phyloP scores from a whole-genome alignment of 1,284 basidiomycete species.

The Cutaneotrichosporon sp. region DNA sequence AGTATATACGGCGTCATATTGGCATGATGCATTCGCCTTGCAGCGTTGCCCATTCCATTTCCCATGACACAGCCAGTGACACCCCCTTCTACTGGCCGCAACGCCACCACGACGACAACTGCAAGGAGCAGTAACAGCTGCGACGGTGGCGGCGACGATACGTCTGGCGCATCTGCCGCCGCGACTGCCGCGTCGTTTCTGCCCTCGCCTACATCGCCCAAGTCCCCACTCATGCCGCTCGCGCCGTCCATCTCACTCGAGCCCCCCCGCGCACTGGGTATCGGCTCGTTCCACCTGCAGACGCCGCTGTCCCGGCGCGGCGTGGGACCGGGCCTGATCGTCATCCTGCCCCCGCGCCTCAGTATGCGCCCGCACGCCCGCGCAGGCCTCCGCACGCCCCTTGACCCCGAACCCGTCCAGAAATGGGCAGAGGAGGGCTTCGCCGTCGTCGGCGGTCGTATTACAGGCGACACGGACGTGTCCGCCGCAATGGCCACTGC shows the following conservation, averaged over 20 bases:
- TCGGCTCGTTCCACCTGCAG: slow-evolving; percentile 10
- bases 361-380: slow-evolving; percentile 11
- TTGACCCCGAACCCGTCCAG: slow-evolving; percentile 19
- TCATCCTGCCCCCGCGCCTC: slow-evolving; percentile 9
- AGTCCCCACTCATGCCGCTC: background rate
- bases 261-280: background rate
- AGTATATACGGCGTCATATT: too few relatives aligned
- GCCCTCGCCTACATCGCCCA: background rate
- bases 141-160: slow-evolving; percentile 1
- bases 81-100: too few relatives aligned
- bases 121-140: too few relatives aligned
- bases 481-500: slow-evolving; percentile 8
- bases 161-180: slow-evolving; percentile 3
- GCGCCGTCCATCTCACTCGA: background rate
- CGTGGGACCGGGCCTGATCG: slow-evolving; percentile 14
- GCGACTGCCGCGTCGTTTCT: background rate
- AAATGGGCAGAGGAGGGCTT: slow-evolving; percentile 25
- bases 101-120: too few relatives aligned
- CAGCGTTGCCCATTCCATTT: too few relatives aligned
- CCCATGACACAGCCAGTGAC: too few relatives aligned
- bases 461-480: slow-evolving; percentile 12
- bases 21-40: too few relatives aligned
- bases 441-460: slow-evolving; percentile 13
- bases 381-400: slow-evolving; percentile 7
- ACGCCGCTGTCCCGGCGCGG: slow-evolving; percentile 16